Conservation (phyloP, 371 early-diverging fungal species). For the Massospora cicadina region DNA sequence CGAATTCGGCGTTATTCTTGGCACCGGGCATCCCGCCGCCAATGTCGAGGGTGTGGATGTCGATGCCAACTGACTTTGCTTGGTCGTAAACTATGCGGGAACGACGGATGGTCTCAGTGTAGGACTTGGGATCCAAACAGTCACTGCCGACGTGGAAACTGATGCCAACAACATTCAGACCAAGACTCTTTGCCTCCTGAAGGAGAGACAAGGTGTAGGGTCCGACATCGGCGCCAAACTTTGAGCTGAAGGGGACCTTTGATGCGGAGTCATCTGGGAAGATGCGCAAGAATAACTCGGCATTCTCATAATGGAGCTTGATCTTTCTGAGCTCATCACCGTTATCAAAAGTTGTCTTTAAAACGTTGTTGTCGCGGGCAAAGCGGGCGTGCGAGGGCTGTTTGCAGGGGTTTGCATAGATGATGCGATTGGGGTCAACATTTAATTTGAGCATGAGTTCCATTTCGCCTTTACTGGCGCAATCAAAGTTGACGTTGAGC, state of each 20-base stretch:
- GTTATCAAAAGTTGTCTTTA: conserved; percentile 95
- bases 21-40: conserved; percentile 91
- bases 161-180: conserved; percentile 72
- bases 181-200: conserved; percentile 51
- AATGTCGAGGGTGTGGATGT: conserved; percentile 67
- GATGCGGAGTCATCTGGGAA: conserved; percentile 85
- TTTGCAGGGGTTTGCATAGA: conserved; percentile 98
- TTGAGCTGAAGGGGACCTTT: conserved; percentile 77
- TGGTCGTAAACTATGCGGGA: conserved; percentile 77
- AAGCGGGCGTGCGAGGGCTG: conserved; percentile 82
- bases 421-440: conserved; percentile 59
- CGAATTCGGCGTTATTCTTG: conserved; percentile 24
- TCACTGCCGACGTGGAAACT: conserved; percentile 92
- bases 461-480: conserved; percentile 76
- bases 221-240: conserved; percentile 75
- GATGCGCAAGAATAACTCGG: conserved; percentile 80
- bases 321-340: conserved; percentile 91
- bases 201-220: conserved; percentile 46
- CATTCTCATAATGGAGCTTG: conserved; percentile 55
- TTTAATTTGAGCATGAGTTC: conserved; percentile 62
- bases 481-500: conserved; percentile 86
- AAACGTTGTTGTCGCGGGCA: conserved; percentile 55
- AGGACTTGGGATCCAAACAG: conserved; percentile 74
- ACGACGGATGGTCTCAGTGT: conserved; percentile 68
- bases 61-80: conserved; percentile 50